Percentiles rank a stretch among this genome's conserved stretches.
Conservation (phyloP, 768 basidiomycete species). For the Collybia sordida region DNA sequence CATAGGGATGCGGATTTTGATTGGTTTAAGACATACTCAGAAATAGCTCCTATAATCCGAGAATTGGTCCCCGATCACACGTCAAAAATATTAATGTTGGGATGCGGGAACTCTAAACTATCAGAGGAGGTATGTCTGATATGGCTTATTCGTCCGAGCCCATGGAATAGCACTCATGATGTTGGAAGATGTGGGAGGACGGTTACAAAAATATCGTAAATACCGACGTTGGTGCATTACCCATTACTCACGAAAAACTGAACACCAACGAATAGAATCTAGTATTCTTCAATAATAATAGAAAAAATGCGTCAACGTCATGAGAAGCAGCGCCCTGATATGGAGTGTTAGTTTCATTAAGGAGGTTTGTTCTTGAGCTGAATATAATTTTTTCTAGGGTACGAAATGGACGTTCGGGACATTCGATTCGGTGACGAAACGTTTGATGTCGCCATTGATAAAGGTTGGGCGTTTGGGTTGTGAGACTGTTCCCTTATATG, state of each 20-base stretch:
- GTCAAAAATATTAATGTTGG: slow-evolving; percentile 73
- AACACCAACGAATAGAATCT: background rate
- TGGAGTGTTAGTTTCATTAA: slow-evolving; percentile 57
- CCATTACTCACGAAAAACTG: background rate
- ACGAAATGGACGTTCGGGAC: slow-evolving; percentile 79
- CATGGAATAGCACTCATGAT: background rate
- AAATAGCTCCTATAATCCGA: slow-evolving; percentile 62
- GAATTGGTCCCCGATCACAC: slow-evolving; percentile 61
- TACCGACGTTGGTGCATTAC: slow-evolving; percentile 54
- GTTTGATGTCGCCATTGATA: slow-evolving; percentile 85
- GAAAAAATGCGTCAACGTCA: slow-evolving; percentile 69
- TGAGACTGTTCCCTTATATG: background rate
- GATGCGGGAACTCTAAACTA: slow-evolving; percentile 81
- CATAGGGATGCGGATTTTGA: slow-evolving; percentile 63
- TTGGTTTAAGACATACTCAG: slow-evolving; percentile 85
- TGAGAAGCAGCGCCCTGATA: slow-evolving; percentile 48
- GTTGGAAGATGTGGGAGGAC: slow-evolving; percentile 78
- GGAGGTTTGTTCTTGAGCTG: background rate
- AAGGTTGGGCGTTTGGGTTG: slow-evolving; percentile 38
- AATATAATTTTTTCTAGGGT: slow-evolving; percentile 46
- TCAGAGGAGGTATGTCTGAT: slow-evolving; percentile 64
- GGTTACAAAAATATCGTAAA: slow-evolving; percentile 82
- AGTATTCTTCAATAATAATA: slow-evolving; percentile 79
- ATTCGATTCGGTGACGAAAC: slow-evolving; percentile 57
- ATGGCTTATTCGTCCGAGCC: too few species aligned